Evolutionary conservation across 2,329 filamentous ascomycete species (phyloP).

Genomic region (Hypocreales sp.): DNA sequence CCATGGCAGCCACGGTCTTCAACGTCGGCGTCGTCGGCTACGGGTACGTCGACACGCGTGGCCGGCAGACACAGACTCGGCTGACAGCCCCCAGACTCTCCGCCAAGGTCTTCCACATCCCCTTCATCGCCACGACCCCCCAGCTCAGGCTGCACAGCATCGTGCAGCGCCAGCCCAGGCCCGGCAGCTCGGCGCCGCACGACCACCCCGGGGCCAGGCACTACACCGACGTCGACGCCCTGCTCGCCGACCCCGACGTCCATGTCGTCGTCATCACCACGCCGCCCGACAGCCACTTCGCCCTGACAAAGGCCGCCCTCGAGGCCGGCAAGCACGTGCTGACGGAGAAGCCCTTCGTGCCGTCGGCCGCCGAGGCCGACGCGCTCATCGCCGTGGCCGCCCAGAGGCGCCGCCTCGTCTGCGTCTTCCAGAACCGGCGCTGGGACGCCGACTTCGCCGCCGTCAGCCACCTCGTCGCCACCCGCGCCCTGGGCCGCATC

Average conservation of each 20-base stretch:
- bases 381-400: constrained; percentile 41
- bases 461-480: constrained; percentile 43
- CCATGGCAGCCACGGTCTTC: constrained; percentile 22
- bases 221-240: constrained; percentile 43
- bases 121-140: constrained; percentile 51
- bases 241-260: constrained; percentile 50
- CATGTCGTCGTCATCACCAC: constrained; percentile 59
- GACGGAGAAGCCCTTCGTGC: constrained; percentile 73
- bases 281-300: constrained; percentile 55
- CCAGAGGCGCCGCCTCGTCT: constrained; percentile 34
- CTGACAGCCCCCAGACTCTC: constrained; percentile 26
- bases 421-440: constrained; percentile 63
- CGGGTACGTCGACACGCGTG: constrained; percentile 20
- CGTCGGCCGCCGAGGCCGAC: constrained; percentile 51
- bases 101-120: constrained; percentile 75
- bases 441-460: constrained; percentile 69
- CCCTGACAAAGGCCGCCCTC: constrained; percentile 47
- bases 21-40: constrained; percentile 37
- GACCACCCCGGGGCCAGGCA: constrained; percentile 52
- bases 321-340: constrained; percentile 62
- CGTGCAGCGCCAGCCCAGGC: constrained; percentile 55
- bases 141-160: constrained; percentile 56
- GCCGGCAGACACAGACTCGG: not conserved
- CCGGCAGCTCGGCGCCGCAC: constrained; percentile 48
- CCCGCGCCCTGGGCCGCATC: constrained; percentile 50